Evolutionary conservation across 2,329 filamentous ascomycete genomes (phyloP).

Genomic region (Helicocarpus griseus): DNA sequence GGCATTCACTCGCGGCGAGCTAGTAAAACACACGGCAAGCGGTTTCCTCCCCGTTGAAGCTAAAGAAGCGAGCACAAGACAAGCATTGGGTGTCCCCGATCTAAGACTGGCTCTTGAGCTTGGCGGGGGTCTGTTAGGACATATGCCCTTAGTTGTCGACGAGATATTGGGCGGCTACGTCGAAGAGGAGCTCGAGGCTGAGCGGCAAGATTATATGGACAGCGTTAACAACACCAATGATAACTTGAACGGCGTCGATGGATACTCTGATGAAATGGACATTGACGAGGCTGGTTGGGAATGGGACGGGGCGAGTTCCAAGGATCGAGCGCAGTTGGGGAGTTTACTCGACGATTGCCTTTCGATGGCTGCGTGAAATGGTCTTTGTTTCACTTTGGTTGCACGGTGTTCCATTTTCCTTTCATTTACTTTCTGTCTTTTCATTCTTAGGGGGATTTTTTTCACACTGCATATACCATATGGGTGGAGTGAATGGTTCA

Average conservation of each 20-base stretch:
- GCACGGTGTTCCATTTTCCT: not conserved
- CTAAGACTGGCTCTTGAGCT: slow-evolving; percentile 66
- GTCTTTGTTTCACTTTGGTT: not conserved
- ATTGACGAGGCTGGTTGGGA: slow-evolving; percentile 29
- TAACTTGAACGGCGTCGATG: slow-evolving; percentile 14
- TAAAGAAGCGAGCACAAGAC: slow-evolving; percentile 61
- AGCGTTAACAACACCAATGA: not conserved
- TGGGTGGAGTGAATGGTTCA: not conserved
- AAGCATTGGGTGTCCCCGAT: slow-evolving; percentile 67
- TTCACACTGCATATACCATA: slow-evolving; percentile 3
- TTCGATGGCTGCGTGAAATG: slow-evolving; percentile 27
- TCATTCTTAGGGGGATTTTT: not conserved
- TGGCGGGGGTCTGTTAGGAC: slow-evolving; percentile 63
- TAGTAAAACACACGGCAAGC: slow-evolving; percentile 59
- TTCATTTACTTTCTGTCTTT: not conserved
- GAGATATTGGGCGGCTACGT: slow-evolving; percentile 61
- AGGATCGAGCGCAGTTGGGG: slow-evolving; percentile 29
- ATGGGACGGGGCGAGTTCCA: slow-evolving; percentile 29
- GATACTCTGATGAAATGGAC: slow-evolving; percentile 29
- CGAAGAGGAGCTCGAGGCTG: slow-evolving; percentile 61
- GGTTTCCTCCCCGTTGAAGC: slow-evolving; percentile 74
- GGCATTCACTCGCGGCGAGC: slow-evolving; percentile 59
- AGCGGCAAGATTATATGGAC: slow-evolving; percentile 24
- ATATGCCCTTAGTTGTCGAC: slow-evolving; percentile 66
- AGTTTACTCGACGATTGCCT: slow-evolving; percentile 33